Percentiles rank a stretch among this genome's conserved stretches.
Evolutionary conservation across 805 yeast species (phyloP).

Genomic region (Ogataea parapolymorpha): DNA sequence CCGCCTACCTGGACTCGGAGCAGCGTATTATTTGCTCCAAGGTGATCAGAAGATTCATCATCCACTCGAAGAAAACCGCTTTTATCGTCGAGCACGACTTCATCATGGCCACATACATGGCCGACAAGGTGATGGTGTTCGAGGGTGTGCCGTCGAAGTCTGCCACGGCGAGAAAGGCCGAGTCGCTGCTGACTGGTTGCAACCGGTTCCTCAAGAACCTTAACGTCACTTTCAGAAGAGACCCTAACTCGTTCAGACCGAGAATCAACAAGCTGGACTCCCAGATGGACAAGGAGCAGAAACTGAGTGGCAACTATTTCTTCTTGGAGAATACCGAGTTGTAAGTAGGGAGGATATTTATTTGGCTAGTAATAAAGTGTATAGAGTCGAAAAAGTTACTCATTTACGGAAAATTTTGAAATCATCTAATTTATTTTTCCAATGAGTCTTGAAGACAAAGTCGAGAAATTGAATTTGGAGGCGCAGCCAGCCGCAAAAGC

Average conservation of each 20-base stretch:
- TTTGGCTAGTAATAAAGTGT: conserved; percentile 4
- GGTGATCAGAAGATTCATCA: conserved; percentile 93
- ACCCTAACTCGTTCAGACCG: conserved; percentile 97
- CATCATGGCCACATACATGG: conserved; percentile 99
- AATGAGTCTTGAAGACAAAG: conserved; percentile 23
- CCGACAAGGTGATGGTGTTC: conserved; percentile 97
- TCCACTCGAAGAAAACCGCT: conserved; percentile 98
- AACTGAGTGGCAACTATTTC: conserved; percentile 88
- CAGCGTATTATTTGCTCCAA: conserved; percentile 99
- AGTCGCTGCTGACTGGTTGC: conserved; percentile 93
- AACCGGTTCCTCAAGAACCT: conserved; percentile 94
- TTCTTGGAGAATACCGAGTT: conserved; percentile 72
- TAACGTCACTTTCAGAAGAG: conserved; percentile 98
- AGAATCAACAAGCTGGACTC: conserved; percentile 97
- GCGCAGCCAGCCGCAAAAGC: conserved; percentile 13
- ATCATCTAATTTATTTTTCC: conserved; percentile 1
- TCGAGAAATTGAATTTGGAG: conserved; percentile 24
- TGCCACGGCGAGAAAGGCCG: conserved; percentile 86
- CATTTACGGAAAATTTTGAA: not conserved
- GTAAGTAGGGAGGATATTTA: conserved; percentile 14
- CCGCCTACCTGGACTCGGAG: conserved; percentile 98
- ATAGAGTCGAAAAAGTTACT: not conserved
- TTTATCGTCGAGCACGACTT: conserved; percentile 99
- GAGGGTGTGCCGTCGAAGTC: conserved; percentile 90
- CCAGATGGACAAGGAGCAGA: conserved; percentile 99